Base-by-base conservation (phyloP, 805 yeast genomes). In the Yarrowia divulgata region DNA sequence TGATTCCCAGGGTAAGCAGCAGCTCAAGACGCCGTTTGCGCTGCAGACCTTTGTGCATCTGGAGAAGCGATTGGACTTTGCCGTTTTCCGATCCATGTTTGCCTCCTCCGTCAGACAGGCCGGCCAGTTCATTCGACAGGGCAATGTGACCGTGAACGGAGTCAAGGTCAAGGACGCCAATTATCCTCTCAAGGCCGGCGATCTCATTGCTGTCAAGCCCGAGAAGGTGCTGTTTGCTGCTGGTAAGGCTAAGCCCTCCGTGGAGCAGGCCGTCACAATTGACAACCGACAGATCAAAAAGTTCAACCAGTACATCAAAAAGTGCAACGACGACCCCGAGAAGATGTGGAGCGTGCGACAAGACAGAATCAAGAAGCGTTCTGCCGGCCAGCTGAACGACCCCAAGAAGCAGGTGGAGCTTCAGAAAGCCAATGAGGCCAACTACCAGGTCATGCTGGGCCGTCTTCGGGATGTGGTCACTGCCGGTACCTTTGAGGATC, bases 41-140 rank as follows among this genome's bases (percentile, higher is more conserved):
- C 79, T 93, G 75, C 98, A 95, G 80, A 90, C 97, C 1, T 94
- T 83, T 79, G 97, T 97, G 4, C 88, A 88, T 1, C 81, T 94
- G 72, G 99, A 94, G 79, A 90, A 89, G 76, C 84, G 99, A 77
- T 83, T 94, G 40, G 99, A 94, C 78, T 86, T 90, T 76, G 98
- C 97, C 2, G 75, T 94, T 12, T 95, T 91, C 81, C 88, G 99
- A 79, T 83, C 97, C 19, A 84, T 94, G 90, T 93, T 94, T 81
- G 97, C 98, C 6, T 86, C 97, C 6, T 90, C 97, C 8, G 87
- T 92, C 3, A 88, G 98, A 82, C 98, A 94, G 80, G 97, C 99
- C 2, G 86, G 97, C 73, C 93, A 90, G 76, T 92, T 90, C 75
- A 88, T 95, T 70, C 79, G 90, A 16, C 87, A 87, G 58, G 97